Evolutionary conservation across 495 filamentous ascomycete genomes (phyloP).

Genomic region (Penicillium malachiteum): DNA sequence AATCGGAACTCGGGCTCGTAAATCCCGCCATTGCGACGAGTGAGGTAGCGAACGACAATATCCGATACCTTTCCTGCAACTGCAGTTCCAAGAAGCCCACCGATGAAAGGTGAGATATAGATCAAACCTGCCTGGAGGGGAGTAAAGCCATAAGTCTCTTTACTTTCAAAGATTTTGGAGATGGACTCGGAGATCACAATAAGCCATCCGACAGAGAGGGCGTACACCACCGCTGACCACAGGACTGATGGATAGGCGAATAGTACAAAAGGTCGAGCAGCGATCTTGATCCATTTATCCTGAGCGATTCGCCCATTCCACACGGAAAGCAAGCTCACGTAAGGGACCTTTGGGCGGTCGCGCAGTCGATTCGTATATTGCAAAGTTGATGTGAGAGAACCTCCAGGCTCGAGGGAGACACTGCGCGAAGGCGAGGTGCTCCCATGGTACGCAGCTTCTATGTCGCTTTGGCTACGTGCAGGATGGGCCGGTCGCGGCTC

Average conservation of each 20-base stretch:
- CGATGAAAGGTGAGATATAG: slow-evolving; percentile 87
- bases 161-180: slow-evolving; percentile 68
- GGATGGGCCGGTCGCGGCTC: slow-evolving; percentile 6
- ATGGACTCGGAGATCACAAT: slow-evolving; percentile 92
- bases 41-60: slow-evolving; percentile 75
- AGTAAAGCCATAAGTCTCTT: slow-evolving; percentile 70
- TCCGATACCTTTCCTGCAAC: slow-evolving; percentile 90
- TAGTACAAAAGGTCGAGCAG: slow-evolving; percentile 76
- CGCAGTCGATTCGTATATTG: slow-evolving; percentile 63
- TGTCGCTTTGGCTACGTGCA: slow-evolving; percentile 13
- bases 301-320: slow-evolving; percentile 75
- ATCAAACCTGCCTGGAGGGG: slow-evolving; percentile 79
- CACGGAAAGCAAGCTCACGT: slow-evolving; percentile 64
- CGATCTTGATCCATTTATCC: slow-evolving; percentile 77
- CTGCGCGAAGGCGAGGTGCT: slow-evolving; percentile 32
- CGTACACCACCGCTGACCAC: slow-evolving; percentile 85
- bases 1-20: slow-evolving; percentile 96
- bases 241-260: slow-evolving; percentile 87
- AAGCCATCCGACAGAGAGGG: slow-evolving; percentile 90
- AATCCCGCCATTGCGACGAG: slow-evolving; percentile 80
- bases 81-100: slow-evolving; percentile 84
- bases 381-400: slow-evolving; percentile 23
- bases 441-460: slow-evolving; percentile 21
- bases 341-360: slow-evolving; percentile 62
- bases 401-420: slow-evolving; percentile 29